Conservation (phyloP, 2,329 filamentous ascomycete species). For the Didymella sp. region DNA sequence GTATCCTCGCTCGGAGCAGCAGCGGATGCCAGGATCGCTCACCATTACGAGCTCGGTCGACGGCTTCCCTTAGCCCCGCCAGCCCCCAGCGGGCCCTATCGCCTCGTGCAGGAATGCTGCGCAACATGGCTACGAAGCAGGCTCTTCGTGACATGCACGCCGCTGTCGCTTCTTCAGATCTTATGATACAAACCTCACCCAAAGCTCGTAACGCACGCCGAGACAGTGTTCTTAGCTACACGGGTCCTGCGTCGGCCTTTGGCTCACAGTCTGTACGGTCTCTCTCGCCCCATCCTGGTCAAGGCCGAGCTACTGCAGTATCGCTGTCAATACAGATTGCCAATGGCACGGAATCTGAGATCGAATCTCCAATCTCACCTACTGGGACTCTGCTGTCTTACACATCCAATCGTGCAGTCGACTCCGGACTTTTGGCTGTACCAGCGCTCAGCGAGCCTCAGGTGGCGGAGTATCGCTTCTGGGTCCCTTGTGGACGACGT, state of each 20-base stretch:
- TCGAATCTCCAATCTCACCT: constrained; percentile 35
- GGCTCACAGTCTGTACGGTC: constrained; percentile 4
- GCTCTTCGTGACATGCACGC: background rate
- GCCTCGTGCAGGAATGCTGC: constrained; percentile 40
- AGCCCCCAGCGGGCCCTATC: constrained; percentile 30
- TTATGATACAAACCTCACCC: background rate
- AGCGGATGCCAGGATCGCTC: background rate
- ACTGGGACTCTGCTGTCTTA: constrained; percentile 41
- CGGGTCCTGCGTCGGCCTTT: background rate
- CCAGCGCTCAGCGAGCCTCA: constrained; percentile 40
- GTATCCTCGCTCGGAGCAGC: constrained; percentile 12
- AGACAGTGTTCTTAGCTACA: constrained; percentile 1
- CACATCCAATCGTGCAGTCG: constrained; percentile 38
- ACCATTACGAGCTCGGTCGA: constrained; percentile 4
- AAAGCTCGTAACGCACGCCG: background rate
- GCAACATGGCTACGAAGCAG: constrained; percentile 22
- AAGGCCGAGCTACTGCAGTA: background rate
- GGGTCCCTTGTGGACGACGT: constrained; percentile 43
- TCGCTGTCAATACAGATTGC: constrained; percentile 33
- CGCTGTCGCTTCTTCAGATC: background rate
- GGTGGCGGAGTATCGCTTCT: constrained; percentile 49
- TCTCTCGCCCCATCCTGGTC: background rate
- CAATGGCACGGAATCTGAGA: constrained; percentile 38
- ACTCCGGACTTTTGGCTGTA: constrained; percentile 40
- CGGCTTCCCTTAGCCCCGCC: constrained; percentile 12